A percentile compares a stretch with the other conserved stretches of the same genome.
Evolutionary conservation across 768 basidiomycete species (phyloP).

Genomic region (Boletus rubroflammeus): DNA sequence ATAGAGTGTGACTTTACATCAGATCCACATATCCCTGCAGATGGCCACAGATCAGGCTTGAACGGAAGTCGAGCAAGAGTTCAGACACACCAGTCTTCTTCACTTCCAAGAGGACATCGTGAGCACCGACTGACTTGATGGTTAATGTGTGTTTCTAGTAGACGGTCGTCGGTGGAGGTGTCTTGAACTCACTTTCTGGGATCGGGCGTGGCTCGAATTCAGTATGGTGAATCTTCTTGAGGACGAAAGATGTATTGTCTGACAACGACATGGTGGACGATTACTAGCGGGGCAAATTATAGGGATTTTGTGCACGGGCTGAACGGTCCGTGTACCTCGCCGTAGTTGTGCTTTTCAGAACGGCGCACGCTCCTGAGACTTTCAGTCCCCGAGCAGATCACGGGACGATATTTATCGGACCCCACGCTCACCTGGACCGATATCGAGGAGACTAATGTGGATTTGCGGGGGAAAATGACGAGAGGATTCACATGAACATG

Average conservation of each 20-base stretch:
- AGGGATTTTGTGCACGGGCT: background rate
- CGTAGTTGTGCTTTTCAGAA: no score
- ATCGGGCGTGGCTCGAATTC: slow-evolving; percentile 72
- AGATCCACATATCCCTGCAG: slow-evolving; percentile 82
- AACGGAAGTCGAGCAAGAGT: slow-evolving; percentile 1
- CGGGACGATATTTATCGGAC: background rate
- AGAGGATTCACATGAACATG: slow-evolving; percentile 19
- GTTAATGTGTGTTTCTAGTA: slow-evolving; percentile 7
- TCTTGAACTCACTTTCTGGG: slow-evolving; percentile 52
- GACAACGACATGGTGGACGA: slow-evolving; percentile 43
- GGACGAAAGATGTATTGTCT: slow-evolving; percentile 77
- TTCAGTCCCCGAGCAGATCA: no score
- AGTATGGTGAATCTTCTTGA: slow-evolving; percentile 63
- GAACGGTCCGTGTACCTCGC: slow-evolving; percentile 6
- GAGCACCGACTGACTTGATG: slow-evolving; percentile 47
- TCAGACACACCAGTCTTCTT: slow-evolving; percentile 79
- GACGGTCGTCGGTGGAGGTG: background rate
- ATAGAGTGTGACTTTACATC: slow-evolving; percentile 49
- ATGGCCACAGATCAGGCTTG: slow-evolving; percentile 11
- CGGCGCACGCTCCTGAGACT: no score
- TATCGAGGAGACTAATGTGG: no score
- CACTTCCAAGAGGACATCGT: slow-evolving; percentile 84
- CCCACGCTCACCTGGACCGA: no score
- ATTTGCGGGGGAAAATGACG: background rate
- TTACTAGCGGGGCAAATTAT: no score